Evolutionary conservation across 140 eudicot species (phyloP).

Genomic region (Bidens hawaiensis): DNA sequence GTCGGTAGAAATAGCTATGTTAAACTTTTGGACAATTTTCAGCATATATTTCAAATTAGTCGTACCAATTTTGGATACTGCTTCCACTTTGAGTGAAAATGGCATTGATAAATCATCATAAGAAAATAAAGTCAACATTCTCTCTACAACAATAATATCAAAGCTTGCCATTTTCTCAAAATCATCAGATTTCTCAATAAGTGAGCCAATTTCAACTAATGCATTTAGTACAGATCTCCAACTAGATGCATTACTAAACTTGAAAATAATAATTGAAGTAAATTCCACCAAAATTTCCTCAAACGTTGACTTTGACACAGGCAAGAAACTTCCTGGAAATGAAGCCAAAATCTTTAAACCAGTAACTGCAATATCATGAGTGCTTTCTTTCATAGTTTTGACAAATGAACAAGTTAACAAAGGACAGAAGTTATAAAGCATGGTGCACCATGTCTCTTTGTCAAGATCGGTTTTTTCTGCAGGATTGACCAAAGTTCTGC

Average conservation of each 20-base stretch:
- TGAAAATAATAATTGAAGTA: constrained; percentile 35
- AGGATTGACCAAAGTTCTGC: constrained; percentile 50
- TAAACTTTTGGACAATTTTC: constrained; percentile 49
- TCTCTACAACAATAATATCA: constrained; percentile 56
- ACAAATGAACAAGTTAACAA: constrained; percentile 43
- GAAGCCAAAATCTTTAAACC: constrained; percentile 81
- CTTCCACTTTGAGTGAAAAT: constrained; percentile 54
- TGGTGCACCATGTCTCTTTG: constrained; percentile 56
- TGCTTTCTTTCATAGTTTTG: constrained; percentile 38
- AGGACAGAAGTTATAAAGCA: constrained; percentile 43
- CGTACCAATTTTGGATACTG: constrained; percentile 56
- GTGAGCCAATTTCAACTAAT: constrained; percentile 53
- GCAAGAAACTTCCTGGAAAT: constrained; percentile 59
- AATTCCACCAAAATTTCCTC: constrained; percentile 59
- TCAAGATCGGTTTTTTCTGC: constrained; percentile 16
- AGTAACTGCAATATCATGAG: constrained; percentile 53
- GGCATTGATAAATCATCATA: constrained; percentile 57
- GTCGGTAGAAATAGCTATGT: constrained; percentile 39
- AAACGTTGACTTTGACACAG: constrained; percentile 47
- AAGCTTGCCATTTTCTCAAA: constrained; percentile 51
- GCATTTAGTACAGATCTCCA: constrained; percentile 61
- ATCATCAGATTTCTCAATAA: constrained; percentile 44
- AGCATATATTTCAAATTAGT: constrained; percentile 44
- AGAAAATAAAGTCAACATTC: constrained; percentile 43
- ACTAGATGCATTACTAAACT: constrained; percentile 29